A percentile compares a stretch with the other conserved stretches of the same genome.
These are phyloP conservation scores for Linaria vulgaris DNA, from an alignment of 257 asterid species.

Conservation along the genomic window DNA sequence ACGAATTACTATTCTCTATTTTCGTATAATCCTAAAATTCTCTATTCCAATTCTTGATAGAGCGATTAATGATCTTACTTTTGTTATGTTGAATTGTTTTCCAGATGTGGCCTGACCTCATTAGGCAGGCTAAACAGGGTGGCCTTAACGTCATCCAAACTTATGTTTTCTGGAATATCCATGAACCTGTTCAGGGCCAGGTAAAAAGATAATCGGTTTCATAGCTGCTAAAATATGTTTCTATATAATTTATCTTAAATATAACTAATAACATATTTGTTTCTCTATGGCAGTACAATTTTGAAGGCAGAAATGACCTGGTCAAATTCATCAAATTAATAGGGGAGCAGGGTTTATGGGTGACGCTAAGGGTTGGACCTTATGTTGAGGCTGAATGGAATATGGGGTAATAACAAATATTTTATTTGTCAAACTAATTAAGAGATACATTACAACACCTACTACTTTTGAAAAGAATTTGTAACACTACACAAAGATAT, in stretches of 20 bases:
- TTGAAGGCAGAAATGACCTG: constrained; percentile 83
- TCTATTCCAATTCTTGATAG: constrained; percentile 4
- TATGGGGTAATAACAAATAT: constrained; percentile 57
- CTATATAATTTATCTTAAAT: neutral
- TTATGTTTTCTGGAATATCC: constrained; percentile 88
- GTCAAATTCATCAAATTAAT: constrained; percentile 77
- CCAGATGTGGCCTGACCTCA: constrained; percentile 91
- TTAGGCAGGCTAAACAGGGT: constrained; percentile 82
- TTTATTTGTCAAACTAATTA: too few species aligned
- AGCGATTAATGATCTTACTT: constrained; percentile 10
- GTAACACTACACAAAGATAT: too few species aligned
- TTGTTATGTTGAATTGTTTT: constrained; percentile 11
- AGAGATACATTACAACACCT: too few species aligned
- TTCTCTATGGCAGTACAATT: constrained; percentile 53
- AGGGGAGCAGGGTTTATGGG: constrained; percentile 80
- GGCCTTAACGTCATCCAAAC: constrained; percentile 85
- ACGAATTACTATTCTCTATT: neutral
- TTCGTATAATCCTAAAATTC: neutral
- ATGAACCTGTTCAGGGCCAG: constrained; percentile 76
- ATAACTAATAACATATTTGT: neutral
- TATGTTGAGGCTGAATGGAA: constrained; percentile 96
- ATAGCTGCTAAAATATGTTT: neutral
- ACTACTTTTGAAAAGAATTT: too few species aligned
- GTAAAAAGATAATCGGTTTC: constrained; percentile 35
- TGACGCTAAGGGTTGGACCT: constrained; percentile 83